phyloP scores from a whole-genome alignment of 257 asterid species.

The Cynanchum wilfordii region DNA sequence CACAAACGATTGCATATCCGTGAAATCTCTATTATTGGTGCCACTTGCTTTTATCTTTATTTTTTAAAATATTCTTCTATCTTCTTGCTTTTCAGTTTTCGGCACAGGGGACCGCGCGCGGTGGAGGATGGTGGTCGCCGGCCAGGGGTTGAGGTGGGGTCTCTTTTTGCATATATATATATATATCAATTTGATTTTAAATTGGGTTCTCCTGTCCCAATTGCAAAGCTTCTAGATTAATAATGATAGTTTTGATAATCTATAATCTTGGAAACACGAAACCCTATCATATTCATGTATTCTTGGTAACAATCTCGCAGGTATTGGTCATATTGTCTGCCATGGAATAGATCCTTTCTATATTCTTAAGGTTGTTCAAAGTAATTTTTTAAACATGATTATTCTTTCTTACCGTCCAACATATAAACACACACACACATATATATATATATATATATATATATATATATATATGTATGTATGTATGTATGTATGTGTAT shows the following conservation, averaged over 20 bases:
- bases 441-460: too few species aligned
- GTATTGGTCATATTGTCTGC: too few species aligned
- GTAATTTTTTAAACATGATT: too few species aligned
- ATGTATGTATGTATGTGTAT: not conserved
- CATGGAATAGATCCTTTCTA: too few species aligned
- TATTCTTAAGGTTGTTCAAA: too few species aligned
- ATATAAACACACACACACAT: too few species aligned
- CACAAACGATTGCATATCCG: not conserved
- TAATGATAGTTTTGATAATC: too few species aligned
- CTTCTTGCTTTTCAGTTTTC: not conserved
- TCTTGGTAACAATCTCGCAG: not conserved
- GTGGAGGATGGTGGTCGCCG: constrained; percentile 2
- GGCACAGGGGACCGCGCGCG: not conserved
- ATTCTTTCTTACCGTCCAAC: too few species aligned
- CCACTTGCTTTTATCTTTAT: not conserved
- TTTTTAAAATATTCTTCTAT: not conserved
- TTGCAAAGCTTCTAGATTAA: not conserved
- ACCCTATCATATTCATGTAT: not conserved
- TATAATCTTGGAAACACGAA: not conserved
- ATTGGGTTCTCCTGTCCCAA: not conserved
- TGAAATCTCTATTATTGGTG: not conserved
- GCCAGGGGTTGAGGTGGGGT: not conserved
- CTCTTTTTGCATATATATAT: not conserved
- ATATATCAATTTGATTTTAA: not conserved
- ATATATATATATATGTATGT: too few species aligned